A percentile compares a stretch with the other conserved stretches of the same genome.
These are phyloP conservation scores for Erythrobasidium yunnanense DNA, from an alignment of 768 basidiomycete species.

Conservation along the genomic window DNA sequence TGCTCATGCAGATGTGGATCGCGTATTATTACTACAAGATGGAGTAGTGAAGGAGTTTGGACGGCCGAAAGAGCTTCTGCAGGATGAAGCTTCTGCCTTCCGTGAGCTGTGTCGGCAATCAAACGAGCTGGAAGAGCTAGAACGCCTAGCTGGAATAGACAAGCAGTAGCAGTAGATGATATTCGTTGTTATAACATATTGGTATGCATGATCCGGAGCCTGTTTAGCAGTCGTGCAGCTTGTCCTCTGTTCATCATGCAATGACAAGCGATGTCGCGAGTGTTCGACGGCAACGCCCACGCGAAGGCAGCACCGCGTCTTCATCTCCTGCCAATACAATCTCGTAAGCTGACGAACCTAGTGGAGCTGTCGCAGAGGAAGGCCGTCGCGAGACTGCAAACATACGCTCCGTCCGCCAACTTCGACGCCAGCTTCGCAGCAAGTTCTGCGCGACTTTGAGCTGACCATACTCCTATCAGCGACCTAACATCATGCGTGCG, in stretches of 20 bases:
- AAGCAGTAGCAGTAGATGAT: background rate
- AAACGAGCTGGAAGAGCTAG: slow-evolving; percentile 32
- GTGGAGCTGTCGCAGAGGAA: no score
- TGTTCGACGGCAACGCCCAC: no score
- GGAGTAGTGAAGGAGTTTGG: slow-evolving; percentile 70
- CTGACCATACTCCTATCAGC: no score
- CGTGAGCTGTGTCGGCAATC: slow-evolving; percentile 33
- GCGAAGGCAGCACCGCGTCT: no score
- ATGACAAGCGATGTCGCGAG: no score
- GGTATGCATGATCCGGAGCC: no score
- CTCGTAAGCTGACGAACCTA: background rate
- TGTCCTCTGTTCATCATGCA: no score
- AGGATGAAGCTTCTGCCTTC: slow-evolving; percentile 52
- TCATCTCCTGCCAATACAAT: background rate
- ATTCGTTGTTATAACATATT: background rate
- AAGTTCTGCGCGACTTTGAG: no score
- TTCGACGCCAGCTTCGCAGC: no score
- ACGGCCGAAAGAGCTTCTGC: slow-evolving; percentile 52
- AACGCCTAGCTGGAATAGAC: slow-evolving; percentile 28
- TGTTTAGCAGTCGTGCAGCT: no score
- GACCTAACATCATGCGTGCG: slow-evolving; percentile 23
- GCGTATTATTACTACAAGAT: slow-evolving; percentile 48
- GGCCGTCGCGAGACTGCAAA: no score
- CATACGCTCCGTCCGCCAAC: no score
- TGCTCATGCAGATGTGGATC: slow-evolving; percentile 43